Base-by-base conservation (phyloP, 2,329 filamentous ascomycete genomes). In the Alternaria hordeiaustralica region DNA sequence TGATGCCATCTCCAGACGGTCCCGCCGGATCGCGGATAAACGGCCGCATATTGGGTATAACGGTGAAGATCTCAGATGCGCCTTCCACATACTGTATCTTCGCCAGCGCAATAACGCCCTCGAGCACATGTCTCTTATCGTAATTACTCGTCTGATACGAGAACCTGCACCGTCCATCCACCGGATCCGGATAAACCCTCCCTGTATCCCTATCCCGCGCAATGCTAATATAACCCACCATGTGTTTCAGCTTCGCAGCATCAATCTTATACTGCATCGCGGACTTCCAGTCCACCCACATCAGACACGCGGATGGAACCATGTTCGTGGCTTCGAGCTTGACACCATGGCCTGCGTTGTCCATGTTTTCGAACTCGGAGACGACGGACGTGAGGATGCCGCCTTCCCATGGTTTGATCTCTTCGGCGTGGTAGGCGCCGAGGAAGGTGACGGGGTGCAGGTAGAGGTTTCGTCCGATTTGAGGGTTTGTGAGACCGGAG, bases 381-480 rank as follows among this genome's bases (percentile, higher is more conserved):
- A 92, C 90, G 18, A 94, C 89, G 5, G 88, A 87, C 0, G 94
- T 97, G 62, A 97, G 87, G 70, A 94, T 94, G 2, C 89, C 87
- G 15, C 93, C 91, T 85, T 89, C 84, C 85, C 85, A 84, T 2
- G 79, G 81, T n/a, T 85, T 86, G 20, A 90, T 85, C 36, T 92
- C 89, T 63, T 93, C 85, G 30, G 90, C 84, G 78, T 90, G 94
- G n/a, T 89, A 84, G 3, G 87, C 91, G 33, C 79, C 83, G 11
- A 85, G 67, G 55, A 86, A 66, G 5, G 75, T 74, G 73, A 89
- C 90, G 2, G 95, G 95, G 74, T 98, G 95, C 1, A 97, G 79
- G 72, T 96, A 85, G 4, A 97, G 87, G 72, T 97, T 92, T 8
- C 86, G 87, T 25, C 95, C 95, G 66, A 97, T 90, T 60, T 97